phyloP scores from a whole-genome alignment of 331 rosid species.

The Spiraea crenata region DNA sequence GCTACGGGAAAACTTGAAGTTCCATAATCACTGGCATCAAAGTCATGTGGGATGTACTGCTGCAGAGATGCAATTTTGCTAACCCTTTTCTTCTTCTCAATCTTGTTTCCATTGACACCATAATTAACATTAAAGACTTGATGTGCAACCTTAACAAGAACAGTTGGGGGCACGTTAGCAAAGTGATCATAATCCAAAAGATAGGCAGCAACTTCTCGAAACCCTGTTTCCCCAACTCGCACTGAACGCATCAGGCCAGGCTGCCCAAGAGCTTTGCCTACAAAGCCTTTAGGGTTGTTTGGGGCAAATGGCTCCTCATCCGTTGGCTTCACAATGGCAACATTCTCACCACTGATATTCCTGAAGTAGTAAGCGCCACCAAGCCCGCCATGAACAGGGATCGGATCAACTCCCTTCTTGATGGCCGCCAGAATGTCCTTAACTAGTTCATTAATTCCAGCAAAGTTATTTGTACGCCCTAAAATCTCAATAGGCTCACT shows the following conservation, averaged over 20 bases:
- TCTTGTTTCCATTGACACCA: slow-evolving; percentile 53
- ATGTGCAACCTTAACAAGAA: slow-evolving; percentile 72
- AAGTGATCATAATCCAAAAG: slow-evolving; percentile 69
- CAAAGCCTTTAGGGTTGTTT: slow-evolving; percentile 83
- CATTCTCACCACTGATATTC: slow-evolving; percentile 51
- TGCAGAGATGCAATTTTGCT: slow-evolving; percentile 86
- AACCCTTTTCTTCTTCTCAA: slow-evolving; percentile 38
- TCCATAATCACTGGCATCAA: slow-evolving; percentile 84
- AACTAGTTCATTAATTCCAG: slow-evolving; percentile 46
- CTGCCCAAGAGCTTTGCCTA: slow-evolving; percentile 74
- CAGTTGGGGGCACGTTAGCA: slow-evolving; percentile 77
- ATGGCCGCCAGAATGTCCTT: slow-evolving; percentile 55
- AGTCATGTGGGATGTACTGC: slow-evolving; percentile 71
- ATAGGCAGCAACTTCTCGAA: slow-evolving; percentile 83
- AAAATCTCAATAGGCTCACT: slow-evolving; percentile 66
- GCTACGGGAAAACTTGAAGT: slow-evolving; percentile 75
- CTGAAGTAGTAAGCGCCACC: slow-evolving; percentile 81
- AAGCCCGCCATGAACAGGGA: slow-evolving; percentile 62
- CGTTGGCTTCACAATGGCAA: slow-evolving; percentile 78
- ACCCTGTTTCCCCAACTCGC: slow-evolving; percentile 84
- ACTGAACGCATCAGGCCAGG: slow-evolving; percentile 77
- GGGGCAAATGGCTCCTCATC: slow-evolving; percentile 92
- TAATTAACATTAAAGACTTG: slow-evolving; percentile 58
- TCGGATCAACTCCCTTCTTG: slow-evolving; percentile 56
- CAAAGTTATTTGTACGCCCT: slow-evolving; percentile 47